These are phyloP conservation scores for Bolboschoenoplectus hybrid DNA, from an alignment of 202 grass and related monocot species.

Conservation along the genomic window DNA sequence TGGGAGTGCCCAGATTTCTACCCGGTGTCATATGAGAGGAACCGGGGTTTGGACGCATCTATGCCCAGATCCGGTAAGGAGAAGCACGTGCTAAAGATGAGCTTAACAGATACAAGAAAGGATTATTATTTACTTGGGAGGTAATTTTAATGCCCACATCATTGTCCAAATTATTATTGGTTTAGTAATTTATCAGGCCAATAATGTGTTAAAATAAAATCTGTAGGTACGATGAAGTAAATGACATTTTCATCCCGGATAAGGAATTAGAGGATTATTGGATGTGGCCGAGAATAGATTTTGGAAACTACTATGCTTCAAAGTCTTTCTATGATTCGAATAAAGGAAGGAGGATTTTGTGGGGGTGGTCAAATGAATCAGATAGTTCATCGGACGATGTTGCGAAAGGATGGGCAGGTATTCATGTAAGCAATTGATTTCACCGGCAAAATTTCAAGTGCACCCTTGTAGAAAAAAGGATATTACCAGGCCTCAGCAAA, in stretches of 20 bases:
- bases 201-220: constrained; percentile 15
- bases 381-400: constrained; percentile 60
- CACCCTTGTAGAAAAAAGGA: neutral
- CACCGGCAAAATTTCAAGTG: neutral
- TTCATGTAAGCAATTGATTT: constrained; percentile 58
- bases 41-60: constrained; percentile 55
- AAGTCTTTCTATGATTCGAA: constrained; percentile 77
- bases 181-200: constrained; percentile 9
- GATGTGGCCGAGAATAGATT: constrained; percentile 69
- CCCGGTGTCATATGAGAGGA: constrained; percentile 45
- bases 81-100: constrained; percentile 76
- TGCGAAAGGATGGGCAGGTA: constrained; percentile 85
- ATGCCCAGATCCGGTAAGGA: constrained; percentile 45
- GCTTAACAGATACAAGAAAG: constrained; percentile 41
- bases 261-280: constrained; percentile 49
- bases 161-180: constrained; percentile 8
- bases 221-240: constrained; percentile 39
- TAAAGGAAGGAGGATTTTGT: constrained; percentile 66
- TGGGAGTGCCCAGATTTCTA: constrained; percentile 83
- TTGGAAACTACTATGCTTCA: constrained; percentile 86
- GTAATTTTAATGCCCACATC: constrained; percentile 49
- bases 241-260: constrained; percentile 71
- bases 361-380: constrained; percentile 79
- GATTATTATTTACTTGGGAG: constrained; percentile 80
- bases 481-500: neutral